These are phyloP conservation scores for Cyberlindnera misumaiensis DNA, from an alignment of 805 yeast genomes.

Conservation along the genomic window DNA sequence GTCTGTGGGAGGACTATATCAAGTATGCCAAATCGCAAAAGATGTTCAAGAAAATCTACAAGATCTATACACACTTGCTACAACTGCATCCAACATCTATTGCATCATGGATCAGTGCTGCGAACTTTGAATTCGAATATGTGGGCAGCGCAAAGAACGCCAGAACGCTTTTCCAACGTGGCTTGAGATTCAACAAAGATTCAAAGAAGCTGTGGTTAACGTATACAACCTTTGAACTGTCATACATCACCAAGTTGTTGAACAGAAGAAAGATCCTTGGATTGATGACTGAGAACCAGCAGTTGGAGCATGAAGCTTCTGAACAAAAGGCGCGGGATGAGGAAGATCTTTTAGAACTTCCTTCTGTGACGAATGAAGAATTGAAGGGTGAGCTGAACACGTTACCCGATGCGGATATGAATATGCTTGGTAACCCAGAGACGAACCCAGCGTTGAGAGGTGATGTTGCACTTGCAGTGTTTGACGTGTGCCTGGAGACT, in stretches of 20 bases:
- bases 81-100: conserved; percentile 88
- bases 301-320: conserved; percentile 37
- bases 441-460: conserved; percentile 75
- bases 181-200: conserved; percentile 75
- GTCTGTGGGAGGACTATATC: conserved; percentile 74
- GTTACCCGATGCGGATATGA: conserved; percentile 82
- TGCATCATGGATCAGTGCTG: conserved; percentile 91
- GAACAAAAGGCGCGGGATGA: conserved; percentile 24
- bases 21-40: conserved; percentile 60
- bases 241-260: conserved; percentile 75
- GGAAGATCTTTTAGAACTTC: conserved; percentile 36
- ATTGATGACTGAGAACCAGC: conserved; percentile 67
- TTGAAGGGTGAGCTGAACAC: conserved; percentile 57
- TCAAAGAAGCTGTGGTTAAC: conserved; percentile 70
- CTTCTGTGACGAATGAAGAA: conserved; percentile 43
- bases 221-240: conserved; percentile 82
- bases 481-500: conserved; percentile 56
- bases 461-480: conserved; percentile 62
- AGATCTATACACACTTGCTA: conserved; percentile 68
- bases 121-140: conserved; percentile 84
- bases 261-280: conserved; percentile 81
- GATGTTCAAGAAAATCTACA: conserved; percentile 65
- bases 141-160: conserved; percentile 88
- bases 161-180: conserved; percentile 77
- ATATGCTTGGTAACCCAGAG: conserved; percentile 79